These are phyloP conservation scores for Suillus discolor DNA, from an alignment of 768 basidiomycete genomes.

Conservation along the genomic window DNA sequence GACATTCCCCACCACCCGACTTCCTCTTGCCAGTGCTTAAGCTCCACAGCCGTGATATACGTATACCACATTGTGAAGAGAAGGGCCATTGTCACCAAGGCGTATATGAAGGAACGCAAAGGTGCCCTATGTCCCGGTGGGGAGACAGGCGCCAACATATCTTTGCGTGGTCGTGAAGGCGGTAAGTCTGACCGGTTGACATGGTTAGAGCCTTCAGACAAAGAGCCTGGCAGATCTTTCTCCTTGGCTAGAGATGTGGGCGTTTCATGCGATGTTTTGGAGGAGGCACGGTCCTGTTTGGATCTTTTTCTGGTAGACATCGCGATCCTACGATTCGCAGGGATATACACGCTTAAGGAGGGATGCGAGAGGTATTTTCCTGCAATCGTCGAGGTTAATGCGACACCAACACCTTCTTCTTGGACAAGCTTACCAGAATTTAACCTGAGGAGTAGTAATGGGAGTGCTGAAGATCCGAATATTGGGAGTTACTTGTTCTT, in stretches of 20 bases:
- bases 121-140: constrained; percentile 10
- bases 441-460: background rate
- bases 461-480: background rate
- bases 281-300: background rate
- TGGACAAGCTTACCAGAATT: background rate
- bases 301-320: constrained; percentile 4
- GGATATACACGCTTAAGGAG: constrained; percentile 1
- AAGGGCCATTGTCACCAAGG: constrained; percentile 42
- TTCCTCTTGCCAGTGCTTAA: constrained; percentile 50
- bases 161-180: constrained; percentile 2
- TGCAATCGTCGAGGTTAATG: background rate
- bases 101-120: constrained; percentile 48
- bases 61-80: constrained; percentile 53
- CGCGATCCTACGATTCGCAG: background rate
- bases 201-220: background rate
- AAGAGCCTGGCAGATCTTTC: background rate
- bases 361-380: background rate
- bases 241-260: background rate
- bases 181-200: constrained; percentile 4
- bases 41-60: constrained; percentile 44
- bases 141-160: constrained; percentile 1
- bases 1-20: constrained; percentile 58
- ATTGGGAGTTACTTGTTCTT: background rate
- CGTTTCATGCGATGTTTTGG: background rate
- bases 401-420: background rate